phyloP scores from a whole-genome alignment of 768 basidiomycete genomes.

The Podaxis carcinomalis region DNA sequence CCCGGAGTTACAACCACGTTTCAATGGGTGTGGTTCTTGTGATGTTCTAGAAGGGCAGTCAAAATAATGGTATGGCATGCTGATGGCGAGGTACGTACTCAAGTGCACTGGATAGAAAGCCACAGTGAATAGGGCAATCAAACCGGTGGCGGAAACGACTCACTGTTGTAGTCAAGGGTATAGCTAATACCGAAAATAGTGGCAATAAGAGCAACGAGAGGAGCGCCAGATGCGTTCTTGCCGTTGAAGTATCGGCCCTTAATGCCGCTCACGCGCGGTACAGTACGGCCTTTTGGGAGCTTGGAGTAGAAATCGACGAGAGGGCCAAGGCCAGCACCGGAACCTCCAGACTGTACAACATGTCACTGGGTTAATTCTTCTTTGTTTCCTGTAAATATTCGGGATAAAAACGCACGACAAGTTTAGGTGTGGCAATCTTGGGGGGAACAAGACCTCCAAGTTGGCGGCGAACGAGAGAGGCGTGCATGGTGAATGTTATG shows the following conservation, averaged over 20 bases:
- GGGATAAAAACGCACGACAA: constrained; percentile 57
- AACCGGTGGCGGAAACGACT: constrained; percentile 29
- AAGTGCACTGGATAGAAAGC: constrained; percentile 59
- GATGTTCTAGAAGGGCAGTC: neutral
- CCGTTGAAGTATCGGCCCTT: constrained; percentile 83
- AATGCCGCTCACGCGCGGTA: constrained; percentile 46
- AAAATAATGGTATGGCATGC: constrained; percentile 15
- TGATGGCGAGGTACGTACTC: constrained; percentile 64
- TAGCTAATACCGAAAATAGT: constrained; percentile 76
- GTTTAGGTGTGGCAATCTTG: constrained; percentile 89
- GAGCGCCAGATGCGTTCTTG: constrained; percentile 64
- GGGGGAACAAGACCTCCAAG: constrained; percentile 87
- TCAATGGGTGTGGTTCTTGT: constrained; percentile 82
- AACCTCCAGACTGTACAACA: constrained; percentile 62
- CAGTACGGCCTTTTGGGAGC: constrained; percentile 84
- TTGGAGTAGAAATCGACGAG: constrained; percentile 97
- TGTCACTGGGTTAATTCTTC: neutral
- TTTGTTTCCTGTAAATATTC: neutral
- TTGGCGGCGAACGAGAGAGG: constrained; percentile 75
- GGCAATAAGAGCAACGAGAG: constrained; percentile 54
- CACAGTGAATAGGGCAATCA: neutral
- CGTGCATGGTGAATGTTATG: constrained; percentile 22
- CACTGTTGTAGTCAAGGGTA: constrained; percentile 87
- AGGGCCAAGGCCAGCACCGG: constrained; percentile 74
- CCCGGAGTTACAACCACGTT: neutral